A percentile compares a stretch with the other conserved stretches of the same genome.
phyloP scores from a whole-genome alignment of 176 grass and related monocot species.

The Themeda triandra region DNA sequence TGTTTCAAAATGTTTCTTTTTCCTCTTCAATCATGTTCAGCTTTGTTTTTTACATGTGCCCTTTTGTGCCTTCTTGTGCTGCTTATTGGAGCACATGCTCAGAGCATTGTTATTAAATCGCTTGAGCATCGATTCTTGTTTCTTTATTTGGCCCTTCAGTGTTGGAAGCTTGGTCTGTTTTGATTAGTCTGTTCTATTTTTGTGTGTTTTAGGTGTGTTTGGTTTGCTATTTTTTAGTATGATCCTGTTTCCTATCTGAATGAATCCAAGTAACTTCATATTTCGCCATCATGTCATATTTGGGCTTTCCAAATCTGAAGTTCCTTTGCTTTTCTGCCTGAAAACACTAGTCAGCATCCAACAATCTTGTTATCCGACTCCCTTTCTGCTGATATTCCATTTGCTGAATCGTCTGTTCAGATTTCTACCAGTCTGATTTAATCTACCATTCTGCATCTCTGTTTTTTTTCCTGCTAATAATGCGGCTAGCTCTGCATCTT shows the following conservation, averaged over 20 bases:
- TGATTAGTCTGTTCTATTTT: neutral
- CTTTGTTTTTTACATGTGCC: neutral
- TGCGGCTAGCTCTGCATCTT: neutral
- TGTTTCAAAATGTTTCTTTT: constrained; percentile 20
- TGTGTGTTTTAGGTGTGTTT: neutral
- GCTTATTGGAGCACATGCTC: neutral
- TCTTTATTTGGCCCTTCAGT: neutral
- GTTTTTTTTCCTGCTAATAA: constrained; percentile 1
- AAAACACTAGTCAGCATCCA: neutral
- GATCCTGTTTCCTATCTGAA: neutral
- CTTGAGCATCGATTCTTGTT: neutral
- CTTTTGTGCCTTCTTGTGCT: neutral
- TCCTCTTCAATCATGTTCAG: neutral
- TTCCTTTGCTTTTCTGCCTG: neutral
- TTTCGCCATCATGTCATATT: neutral
- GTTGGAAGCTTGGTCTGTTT: neutral
- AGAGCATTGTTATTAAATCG: neutral
- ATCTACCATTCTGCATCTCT: neutral
- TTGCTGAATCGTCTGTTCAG: neutral
- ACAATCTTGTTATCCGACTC: neutral
- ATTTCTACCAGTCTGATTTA: neutral
- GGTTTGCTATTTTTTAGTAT: neutral
- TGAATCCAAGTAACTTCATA: neutral
- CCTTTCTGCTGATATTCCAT: neutral
- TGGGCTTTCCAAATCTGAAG: constrained; percentile 5